phyloP scores from a whole-genome alignment of 75 land plant species.

The Selaginella tamariscina region DNA sequence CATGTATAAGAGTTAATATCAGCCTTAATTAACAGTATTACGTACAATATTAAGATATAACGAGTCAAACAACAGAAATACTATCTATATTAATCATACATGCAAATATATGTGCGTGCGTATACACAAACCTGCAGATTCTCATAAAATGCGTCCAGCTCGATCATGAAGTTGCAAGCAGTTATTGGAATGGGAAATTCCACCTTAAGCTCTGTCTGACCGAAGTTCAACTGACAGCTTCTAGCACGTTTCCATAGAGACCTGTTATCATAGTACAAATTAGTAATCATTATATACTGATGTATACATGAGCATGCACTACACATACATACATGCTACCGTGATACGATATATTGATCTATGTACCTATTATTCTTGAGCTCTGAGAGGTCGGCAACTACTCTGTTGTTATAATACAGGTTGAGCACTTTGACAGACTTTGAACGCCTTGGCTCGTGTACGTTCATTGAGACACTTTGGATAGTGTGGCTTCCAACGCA shows the following conservation, averaged over 20 bases:
- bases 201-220: slow-evolving; percentile 94
- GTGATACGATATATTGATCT: too few species aligned
- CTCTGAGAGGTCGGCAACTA: slow-evolving; percentile 87
- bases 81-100: too few species aligned
- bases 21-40: too few species aligned
- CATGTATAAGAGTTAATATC: too few species aligned
- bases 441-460: slow-evolving; percentile 91
- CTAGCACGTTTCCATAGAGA: slow-evolving; percentile 92
- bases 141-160: slow-evolving; percentile 95
- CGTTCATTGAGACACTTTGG: slow-evolving; percentile 92
- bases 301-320: too few species aligned
- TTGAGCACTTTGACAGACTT: slow-evolving; percentile 93
- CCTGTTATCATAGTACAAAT: too few species aligned
- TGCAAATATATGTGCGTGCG: too few species aligned
- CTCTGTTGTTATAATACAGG: slow-evolving; percentile 90
- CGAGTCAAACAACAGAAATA: too few species aligned
- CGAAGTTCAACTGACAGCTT: slow-evolving; percentile 80
- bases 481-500: slow-evolving; percentile 92
- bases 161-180: slow-evolving; percentile 99
- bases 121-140: too few species aligned
- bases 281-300: too few species aligned
- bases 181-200: slow-evolving; percentile 95
- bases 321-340: too few species aligned
- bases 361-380: slow-evolving; percentile 85
- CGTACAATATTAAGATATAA: too few species aligned